These are phyloP conservation scores for Juglanconis oblonga DNA, from an alignment of 2,329 filamentous ascomycete genomes.

Conservation along the genomic window DNA sequence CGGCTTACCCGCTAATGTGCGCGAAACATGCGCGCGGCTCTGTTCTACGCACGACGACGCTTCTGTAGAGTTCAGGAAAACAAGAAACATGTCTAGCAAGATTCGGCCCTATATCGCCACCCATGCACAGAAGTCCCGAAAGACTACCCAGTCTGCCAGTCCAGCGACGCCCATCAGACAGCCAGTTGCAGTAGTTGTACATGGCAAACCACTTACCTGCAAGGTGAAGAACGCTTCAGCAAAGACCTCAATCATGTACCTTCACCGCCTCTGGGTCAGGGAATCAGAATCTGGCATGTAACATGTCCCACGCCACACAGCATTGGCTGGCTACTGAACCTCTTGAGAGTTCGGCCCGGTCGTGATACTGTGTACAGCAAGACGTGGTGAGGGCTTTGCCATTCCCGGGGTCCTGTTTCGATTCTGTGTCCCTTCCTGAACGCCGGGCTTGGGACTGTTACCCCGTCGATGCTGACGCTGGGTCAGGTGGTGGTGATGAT, in stretches of 20 bases:
- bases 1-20: too few relatives aligned
- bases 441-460: background rate
- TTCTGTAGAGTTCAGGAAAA: background rate
- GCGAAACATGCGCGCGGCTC: too few relatives aligned
- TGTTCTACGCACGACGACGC: too few relatives aligned
- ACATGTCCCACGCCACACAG: constrained; percentile 6
- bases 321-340: background rate
- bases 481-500: too few relatives aligned
- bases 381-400: background rate
- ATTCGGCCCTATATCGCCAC: background rate
- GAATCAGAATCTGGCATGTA: background rate
- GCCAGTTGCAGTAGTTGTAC: background rate
- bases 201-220: background rate
- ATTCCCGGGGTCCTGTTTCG: background rate
- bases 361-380: background rate
- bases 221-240: background rate
- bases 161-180: background rate
- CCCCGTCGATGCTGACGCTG: background rate
- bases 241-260: background rate
- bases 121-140: background rate
- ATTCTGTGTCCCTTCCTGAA: background rate
- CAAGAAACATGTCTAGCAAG: background rate
- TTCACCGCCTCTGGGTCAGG: background rate
- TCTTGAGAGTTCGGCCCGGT: background rate
- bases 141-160: too few relatives aligned